Conservation (phyloP, 768 basidiomycete genomes). For the Leccinum boreale region DNA sequence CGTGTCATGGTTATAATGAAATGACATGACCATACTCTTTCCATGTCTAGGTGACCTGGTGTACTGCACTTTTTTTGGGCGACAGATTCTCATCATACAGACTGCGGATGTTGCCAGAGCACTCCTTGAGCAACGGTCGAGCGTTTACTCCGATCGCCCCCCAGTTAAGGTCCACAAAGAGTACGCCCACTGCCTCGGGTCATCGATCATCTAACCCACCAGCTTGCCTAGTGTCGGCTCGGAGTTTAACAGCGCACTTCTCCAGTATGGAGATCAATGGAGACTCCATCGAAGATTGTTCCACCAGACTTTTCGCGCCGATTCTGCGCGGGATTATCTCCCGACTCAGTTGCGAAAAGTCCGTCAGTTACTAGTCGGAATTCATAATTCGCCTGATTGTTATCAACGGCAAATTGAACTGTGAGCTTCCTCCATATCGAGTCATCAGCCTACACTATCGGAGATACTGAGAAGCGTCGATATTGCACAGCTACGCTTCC, state of each 20-base stretch:
- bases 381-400: constrained; percentile 23
- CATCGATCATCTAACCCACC: constrained; percentile 1
- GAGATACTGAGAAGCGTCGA: constrained; percentile 1
- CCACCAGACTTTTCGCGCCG: constrained; percentile 31
- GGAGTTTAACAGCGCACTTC: constrained; percentile 30
- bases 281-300: constrained; percentile 32
- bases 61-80: constrained; percentile 31
- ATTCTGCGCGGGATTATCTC: constrained; percentile 22
- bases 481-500: constrained; percentile 28
- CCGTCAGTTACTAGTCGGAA: constrained; percentile 21
- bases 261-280: constrained; percentile 31
- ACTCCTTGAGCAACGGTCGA: constrained; percentile 36
- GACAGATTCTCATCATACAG: constrained; percentile 33
- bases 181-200: constrained; percentile 9
- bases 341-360: constrained; percentile 29
- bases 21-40: not conserved
- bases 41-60: constrained; percentile 28
- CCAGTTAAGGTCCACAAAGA: constrained; percentile 26
- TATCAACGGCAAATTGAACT: constrained; percentile 31
- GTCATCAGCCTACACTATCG: not conserved
- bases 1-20: not conserved
- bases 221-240: constrained; percentile 21
- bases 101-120: constrained; percentile 30
- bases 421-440: constrained; percentile 17
- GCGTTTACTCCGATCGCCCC: constrained; percentile 38